Base-by-base conservation (phyloP, 345 rosid species). In the Stellera chamaejasme region DNA sequence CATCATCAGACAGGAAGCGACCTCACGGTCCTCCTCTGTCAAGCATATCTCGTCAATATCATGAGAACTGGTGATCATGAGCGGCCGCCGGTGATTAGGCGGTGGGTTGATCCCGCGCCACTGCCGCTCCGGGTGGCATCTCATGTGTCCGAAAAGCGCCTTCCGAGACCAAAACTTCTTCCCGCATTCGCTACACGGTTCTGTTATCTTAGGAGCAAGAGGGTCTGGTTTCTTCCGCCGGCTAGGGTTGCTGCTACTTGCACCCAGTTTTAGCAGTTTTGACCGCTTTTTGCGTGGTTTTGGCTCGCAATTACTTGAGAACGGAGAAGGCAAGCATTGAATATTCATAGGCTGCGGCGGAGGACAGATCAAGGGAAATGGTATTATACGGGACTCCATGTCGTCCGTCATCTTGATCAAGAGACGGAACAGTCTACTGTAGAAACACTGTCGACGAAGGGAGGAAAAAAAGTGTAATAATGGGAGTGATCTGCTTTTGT, bases 101-200 rank as follows among this genome's bases (percentile, higher is more conserved):
- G 89, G 93, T 26, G 94, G 89, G 56, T 80, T 80, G 46, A 82
- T 85, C 58, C 90, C 80, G 25, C 96, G 72, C 90, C 95, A 82
- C 68, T 86, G 81, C 50, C 96, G 87, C 73, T 78, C 96, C 48
- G 95, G 95, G 66, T 94, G 99, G 74, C 96, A 94, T 63, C 97
- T 73, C 92, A 81, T 90, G 71, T 90, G 99, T 25, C 99, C 97
- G 8, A 85, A 90, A 26, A 94, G 80, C 8, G 97, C 99, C 72
- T 94, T 92, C 79, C 76, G 71, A 0, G 99, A 94, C 88, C 88
- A 82, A 60, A 94, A 94, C 72, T 65, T 71, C 80, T 81, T 90
- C 27, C 97, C 95, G 54, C 99, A 94, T 73, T 94, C 97, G 5
- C 71, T 87, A 43, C 99, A 94, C 3, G 96, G 90, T n/a, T 69